These are phyloP conservation scores for Hamamelis virginiana DNA, from an alignment of 164 flowering plant genomes.

Conservation along the genomic window DNA sequence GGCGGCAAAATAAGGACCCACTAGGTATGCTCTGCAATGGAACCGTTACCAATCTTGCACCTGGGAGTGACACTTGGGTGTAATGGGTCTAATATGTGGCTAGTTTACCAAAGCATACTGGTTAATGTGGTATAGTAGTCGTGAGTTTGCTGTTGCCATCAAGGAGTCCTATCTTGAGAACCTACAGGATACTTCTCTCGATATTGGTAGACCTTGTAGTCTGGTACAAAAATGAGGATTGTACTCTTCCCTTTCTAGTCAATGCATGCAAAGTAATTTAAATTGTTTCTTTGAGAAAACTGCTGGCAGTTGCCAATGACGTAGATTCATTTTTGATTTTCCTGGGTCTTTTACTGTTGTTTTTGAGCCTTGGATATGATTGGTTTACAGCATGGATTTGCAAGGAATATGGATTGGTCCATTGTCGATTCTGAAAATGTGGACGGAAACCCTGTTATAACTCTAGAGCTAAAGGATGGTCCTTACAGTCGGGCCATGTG, in stretches of 20 bases:
- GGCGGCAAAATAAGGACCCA: not conserved
- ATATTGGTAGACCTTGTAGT: not conserved
- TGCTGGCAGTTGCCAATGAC: not conserved
- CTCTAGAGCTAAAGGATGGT: slow-evolving; percentile 77
- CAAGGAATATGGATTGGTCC: slow-evolving; percentile 89
- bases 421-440: slow-evolving; percentile 58
- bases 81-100: not conserved
- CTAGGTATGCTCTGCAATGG: not conserved
- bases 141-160: not conserved
- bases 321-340: not conserved
- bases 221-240: not conserved
- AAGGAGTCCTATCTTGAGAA: slow-evolving; percentile 3
- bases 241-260: too few relatives aligned
- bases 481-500: slow-evolving; percentile 93
- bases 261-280: not conserved
- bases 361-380: slow-evolving; percentile 13
- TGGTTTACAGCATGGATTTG: slow-evolving; percentile 86
- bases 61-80: not conserved
- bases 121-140: not conserved
- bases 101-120: not conserved
- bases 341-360: not conserved
- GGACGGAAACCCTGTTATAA: slow-evolving; percentile 70
- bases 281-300: not conserved
- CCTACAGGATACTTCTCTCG: not conserved
- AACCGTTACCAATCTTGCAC: not conserved